These are phyloP conservation scores for Ophiostoma sp. DNA, from an alignment of 2,329 filamentous ascomycete genomes.

Conservation along the genomic window DNA sequence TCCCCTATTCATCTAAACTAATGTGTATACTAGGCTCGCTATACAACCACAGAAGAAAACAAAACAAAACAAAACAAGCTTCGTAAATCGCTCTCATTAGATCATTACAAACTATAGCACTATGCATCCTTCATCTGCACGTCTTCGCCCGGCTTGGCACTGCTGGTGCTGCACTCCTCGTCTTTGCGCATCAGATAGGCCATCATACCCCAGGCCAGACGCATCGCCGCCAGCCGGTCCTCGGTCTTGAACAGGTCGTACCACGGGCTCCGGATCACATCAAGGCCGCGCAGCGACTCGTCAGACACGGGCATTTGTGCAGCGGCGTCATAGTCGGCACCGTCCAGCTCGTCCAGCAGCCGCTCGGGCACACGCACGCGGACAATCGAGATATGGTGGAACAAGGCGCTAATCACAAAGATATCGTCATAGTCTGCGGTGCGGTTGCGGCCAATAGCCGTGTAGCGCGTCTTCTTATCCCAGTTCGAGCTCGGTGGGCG, in stretches of 20 bases:
- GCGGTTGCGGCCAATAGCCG: conserved; percentile 48
- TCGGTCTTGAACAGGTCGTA: conserved; percentile 53
- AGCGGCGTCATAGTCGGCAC: conserved; percentile 34
- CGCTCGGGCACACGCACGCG: conserved; percentile 53
- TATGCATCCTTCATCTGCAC: conserved; percentile 11
- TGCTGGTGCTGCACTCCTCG: neutral
- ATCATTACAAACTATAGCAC: neutral
- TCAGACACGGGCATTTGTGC: neutral
- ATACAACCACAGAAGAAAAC: too few species aligned
- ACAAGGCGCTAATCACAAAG: conserved; percentile 56
- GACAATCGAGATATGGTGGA: conserved; percentile 57
- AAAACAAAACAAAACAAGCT: too few species aligned
- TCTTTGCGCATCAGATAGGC: conserved; percentile 51
- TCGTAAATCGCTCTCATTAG: neutral
- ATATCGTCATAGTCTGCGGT: conserved; percentile 54
- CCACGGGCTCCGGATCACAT: conserved; percentile 56
- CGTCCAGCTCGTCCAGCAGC: conserved; percentile 50
- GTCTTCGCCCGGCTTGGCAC: conserved; percentile 21
- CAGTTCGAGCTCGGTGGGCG: conserved; percentile 53
- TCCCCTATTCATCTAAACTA: too few species aligned
- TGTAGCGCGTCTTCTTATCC: conserved; percentile 56
- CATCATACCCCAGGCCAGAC: conserved; percentile 55
- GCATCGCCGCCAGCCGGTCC: conserved; percentile 54
- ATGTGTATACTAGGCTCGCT: too few species aligned
- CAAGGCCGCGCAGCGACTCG: conserved; percentile 34